A percentile compares a stretch with the other conserved stretches of the same genome.
These are phyloP conservation scores for Casaregolazyma lundiana DNA, from an alignment of 1,139 yeast genomes.

Conservation along the genomic window DNA sequence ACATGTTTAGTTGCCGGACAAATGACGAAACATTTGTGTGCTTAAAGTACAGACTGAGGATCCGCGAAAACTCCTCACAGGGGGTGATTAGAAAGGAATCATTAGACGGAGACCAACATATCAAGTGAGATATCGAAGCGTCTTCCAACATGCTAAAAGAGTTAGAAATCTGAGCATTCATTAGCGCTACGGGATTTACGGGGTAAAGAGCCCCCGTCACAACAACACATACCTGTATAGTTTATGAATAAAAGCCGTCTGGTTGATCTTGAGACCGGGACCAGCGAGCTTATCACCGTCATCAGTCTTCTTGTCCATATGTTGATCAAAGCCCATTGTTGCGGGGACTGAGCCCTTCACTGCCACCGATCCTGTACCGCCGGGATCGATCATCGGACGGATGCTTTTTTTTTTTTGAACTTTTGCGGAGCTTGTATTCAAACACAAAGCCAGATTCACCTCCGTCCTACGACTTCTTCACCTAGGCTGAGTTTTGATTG, in stretches of 20 bases:
- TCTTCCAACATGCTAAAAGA: slow-evolving; percentile 49
- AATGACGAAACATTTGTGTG: slow-evolving; percentile 93
- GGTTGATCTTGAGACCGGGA: slow-evolving; percentile 27
- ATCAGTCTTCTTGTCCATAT: slow-evolving; percentile 2
- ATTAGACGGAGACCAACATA: slow-evolving; percentile 72
- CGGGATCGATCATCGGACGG: slow-evolving; percentile 2
- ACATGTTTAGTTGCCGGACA: slow-evolving; percentile 94
- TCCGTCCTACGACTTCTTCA: no score
- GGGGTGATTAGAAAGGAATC: slow-evolving; percentile 43
- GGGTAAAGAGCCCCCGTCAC: neutral
- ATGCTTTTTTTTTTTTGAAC: neutral
- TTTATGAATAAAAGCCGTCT: slow-evolving; percentile 57
- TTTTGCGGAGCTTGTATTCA: neutral
- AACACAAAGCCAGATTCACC: no score
- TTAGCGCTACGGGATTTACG: no score
- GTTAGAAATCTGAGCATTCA: no score
- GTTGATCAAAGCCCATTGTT: neutral
- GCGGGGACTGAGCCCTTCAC: neutral
- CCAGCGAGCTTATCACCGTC: slow-evolving; percentile 1
- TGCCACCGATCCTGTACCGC: neutral
- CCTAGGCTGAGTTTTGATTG: no score
- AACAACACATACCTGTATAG: slow-evolving; percentile 38
- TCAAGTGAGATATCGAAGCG: slow-evolving; percentile 45
- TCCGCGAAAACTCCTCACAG: slow-evolving; percentile 43
- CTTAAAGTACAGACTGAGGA: slow-evolving; percentile 86